Percentiles rank a stretch among this genome's conserved stretches.
Evolutionary conservation across 768 basidiomycete genomes (phyloP).

Genomic region (Pisolithus tinctorius): DNA sequence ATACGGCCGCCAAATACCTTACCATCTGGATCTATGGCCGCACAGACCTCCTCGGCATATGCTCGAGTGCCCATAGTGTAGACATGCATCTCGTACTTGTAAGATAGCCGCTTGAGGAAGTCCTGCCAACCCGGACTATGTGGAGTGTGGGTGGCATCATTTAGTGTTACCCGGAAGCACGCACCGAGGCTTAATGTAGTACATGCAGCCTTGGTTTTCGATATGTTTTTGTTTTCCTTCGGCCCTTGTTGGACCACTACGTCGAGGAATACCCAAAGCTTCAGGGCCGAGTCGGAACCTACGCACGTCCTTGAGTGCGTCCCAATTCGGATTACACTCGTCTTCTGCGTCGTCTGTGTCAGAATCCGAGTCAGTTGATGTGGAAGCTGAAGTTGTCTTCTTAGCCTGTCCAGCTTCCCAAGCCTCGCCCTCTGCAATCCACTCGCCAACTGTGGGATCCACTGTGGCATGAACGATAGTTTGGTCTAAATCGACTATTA

Average conservation of each 20-base stretch:
- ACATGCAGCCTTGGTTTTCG: conserved; percentile 82
- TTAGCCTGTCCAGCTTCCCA: conserved; percentile 62
- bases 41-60: conserved; percentile 93
- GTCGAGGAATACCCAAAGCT: conserved; percentile 42
- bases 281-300: conserved; percentile 87
- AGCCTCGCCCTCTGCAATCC: conserved; percentile 81
- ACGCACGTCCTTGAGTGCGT: conserved; percentile 83
- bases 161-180: conserved; percentile 15
- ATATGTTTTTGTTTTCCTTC: conserved; percentile 61
- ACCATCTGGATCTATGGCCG: conserved; percentile 85
- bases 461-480: conserved; percentile 98
- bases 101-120: conserved; percentile 66
- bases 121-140: conserved; percentile 72
- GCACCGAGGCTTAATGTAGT: conserved; percentile 96
- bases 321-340: conserved; percentile 88
- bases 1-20: conserved; percentile 83
- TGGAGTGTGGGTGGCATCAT: not conserved
- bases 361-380: conserved; percentile 24
- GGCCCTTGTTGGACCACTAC: conserved; percentile 31
- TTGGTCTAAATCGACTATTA: conserved; percentile 98
- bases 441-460: conserved; percentile 97
- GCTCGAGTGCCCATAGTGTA: conserved; percentile 99
- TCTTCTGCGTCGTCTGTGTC: conserved; percentile 40
- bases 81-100: conserved; percentile 96
- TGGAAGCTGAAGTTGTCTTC: conserved; percentile 30